phyloP scores from a whole-genome alignment of 2,329 filamentous ascomycete genomes.

The Geosmithia flava region DNA sequence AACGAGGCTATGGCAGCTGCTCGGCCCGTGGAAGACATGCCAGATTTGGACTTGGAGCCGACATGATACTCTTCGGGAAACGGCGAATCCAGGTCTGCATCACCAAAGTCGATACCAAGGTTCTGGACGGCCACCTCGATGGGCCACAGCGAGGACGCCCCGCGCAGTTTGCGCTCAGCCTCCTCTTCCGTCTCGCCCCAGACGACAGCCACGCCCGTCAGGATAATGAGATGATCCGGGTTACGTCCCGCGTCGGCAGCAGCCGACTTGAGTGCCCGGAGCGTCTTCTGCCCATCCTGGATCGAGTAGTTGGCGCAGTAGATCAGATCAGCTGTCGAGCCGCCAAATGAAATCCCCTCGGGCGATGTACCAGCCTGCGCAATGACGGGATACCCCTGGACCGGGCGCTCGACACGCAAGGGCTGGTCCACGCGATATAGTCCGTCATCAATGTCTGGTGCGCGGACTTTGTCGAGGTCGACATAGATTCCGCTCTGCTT shows the following conservation, averaged over 20 bases:
- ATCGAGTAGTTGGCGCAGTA: slow-evolving; percentile 37
- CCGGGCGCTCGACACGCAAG: slow-evolving; percentile 37
- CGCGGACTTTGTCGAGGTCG: slow-evolving; percentile 37
- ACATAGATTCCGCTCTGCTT: slow-evolving; percentile 32
- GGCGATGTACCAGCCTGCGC: slow-evolving; percentile 41
- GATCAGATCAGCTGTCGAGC: slow-evolving; percentile 38
- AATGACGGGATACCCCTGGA: slow-evolving; percentile 43
- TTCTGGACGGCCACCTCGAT: slow-evolving; percentile 42
- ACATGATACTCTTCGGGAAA: slow-evolving; percentile 23
- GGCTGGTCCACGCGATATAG: slow-evolving; percentile 26
- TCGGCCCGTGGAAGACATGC: background rate
- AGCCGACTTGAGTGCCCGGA: slow-evolving; percentile 36
- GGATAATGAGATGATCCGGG: slow-evolving; percentile 32
- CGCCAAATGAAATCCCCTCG: slow-evolving; percentile 35
- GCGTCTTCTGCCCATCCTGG: slow-evolving; percentile 30
- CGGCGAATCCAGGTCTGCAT: slow-evolving; percentile 32
- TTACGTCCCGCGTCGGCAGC: slow-evolving; percentile 30
- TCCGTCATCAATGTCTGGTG: slow-evolving; percentile 15
- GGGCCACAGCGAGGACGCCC: slow-evolving; percentile 37
- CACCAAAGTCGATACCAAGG: slow-evolving; percentile 33
- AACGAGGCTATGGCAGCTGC: background rate
- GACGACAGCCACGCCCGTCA: slow-evolving; percentile 37
- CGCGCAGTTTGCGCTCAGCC: slow-evolving; percentile 31
- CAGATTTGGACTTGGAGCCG: background rate
- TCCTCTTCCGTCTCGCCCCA: slow-evolving; percentile 35